Percentiles rank a stretch among this genome's conserved stretches.
Evolutionary conservation across 2,329 filamentous ascomycete genomes (phyloP).

Genomic region (Botrytis byssoidea): DNA sequence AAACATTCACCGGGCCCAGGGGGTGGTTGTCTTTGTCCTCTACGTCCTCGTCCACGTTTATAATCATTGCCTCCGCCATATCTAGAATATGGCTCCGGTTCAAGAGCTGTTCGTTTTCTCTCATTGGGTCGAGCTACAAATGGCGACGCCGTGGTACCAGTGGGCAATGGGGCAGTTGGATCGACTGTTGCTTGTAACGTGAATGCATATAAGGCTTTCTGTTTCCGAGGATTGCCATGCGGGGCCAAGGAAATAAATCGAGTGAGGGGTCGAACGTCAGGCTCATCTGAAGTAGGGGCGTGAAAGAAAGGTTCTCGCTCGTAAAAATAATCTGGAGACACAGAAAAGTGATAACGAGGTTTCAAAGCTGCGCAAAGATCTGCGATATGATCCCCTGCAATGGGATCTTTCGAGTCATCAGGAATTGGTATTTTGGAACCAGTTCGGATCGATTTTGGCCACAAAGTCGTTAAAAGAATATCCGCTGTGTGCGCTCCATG

Average conservation of each 20-base stretch:
- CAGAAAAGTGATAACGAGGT: constrained; percentile 87
- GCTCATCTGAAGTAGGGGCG: constrained; percentile 49
- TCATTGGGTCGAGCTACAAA: constrained; percentile 53
- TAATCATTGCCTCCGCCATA: constrained; percentile 49
- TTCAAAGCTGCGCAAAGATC: constrained; percentile 77
- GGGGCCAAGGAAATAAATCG: constrained; percentile 88
- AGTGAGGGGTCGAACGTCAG: constrained; percentile 63
- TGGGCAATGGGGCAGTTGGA: constrained; percentile 58
- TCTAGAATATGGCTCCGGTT: constrained; percentile 51
- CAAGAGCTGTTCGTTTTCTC: constrained; percentile 56
- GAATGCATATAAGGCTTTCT: constrained; percentile 80
- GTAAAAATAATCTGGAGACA: constrained; percentile 64
- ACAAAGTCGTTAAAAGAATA: constrained; percentile 81
- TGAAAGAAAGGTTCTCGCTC: constrained; percentile 94
- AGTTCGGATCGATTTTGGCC: constrained; percentile 72
- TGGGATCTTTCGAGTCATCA: constrained; percentile 50
- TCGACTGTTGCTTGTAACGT: constrained; percentile 64
- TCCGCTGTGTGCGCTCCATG: constrained; percentile 77
- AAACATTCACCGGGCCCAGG: constrained; percentile 80
- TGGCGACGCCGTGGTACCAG: constrained; percentile 74
- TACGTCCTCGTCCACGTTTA: constrained; percentile 48
- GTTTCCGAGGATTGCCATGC: constrained; percentile 71
- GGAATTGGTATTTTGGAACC: constrained; percentile 64
- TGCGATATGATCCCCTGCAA: constrained; percentile 65
- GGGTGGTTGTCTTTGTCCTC: constrained; percentile 53